Base-by-base conservation (phyloP, 768 basidiomycete genomes). In the Boletus insuetus region DNA sequence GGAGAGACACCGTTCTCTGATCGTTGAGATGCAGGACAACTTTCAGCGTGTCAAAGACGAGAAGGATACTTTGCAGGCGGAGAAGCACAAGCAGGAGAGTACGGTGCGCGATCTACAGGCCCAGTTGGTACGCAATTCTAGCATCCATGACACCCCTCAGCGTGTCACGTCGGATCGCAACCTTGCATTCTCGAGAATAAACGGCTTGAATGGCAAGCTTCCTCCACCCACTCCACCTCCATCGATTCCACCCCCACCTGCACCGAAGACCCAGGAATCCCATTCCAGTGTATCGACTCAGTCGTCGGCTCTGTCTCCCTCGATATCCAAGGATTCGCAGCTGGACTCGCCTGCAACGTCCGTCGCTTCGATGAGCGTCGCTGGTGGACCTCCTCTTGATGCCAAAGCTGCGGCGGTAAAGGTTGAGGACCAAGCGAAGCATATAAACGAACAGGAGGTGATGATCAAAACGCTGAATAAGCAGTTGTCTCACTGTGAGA, bases 381-480 rank as follows among this genome's bases (percentile, higher is more conserved):
- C 73, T 16, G 59, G 63, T 8, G 62, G 60, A 20, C 37, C 74
- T 16, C 66, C 74, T 17, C 64, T 76, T 17, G 91, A 92, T 63
- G 54, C 75, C 42, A 91, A 91, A 70, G 46, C 60, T 14, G 54
- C 81, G 6, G 60, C 73, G 2, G 74, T 71, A 41, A 83, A 82
- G 64, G 62, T 94, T 9, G 89, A 91, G 64, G 83, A 89, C 57
- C 89, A 90, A 70, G 70, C 81, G 19, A 89, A 87, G 64, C 84
- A 82, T 44, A 74, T 94, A 37, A 89, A 84, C 13, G 93, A 95
- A 75, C 89, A 92, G 67, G 89, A 92, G 62, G 82, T 79, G 48
- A 94, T 93, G 88, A 91, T 96, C 75, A 90, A 91, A 73, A 94
- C 90, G 22, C 81, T 97, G 58, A 94, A 94, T 73, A 94, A 96